Evolutionary conservation across 768 basidiomycete species (phyloP), one percentile per base, ranked within the genome.

Genomic region (Lanmaoa pseudosensibilis): DNA sequence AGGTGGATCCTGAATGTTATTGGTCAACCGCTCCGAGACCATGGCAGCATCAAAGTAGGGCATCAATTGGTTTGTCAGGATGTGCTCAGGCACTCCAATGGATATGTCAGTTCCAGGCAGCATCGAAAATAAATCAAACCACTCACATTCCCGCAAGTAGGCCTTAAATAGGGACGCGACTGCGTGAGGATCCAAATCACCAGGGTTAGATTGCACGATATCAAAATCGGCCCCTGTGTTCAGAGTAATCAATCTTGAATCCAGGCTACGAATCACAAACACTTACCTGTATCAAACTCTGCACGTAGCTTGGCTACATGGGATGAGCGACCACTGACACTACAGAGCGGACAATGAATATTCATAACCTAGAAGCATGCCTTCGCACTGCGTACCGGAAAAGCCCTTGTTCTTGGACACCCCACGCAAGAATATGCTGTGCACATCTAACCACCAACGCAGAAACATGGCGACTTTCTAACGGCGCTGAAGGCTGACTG

Each of bases 81-180:
- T 86, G 0, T 88, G 85, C 58, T 92, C 88, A 2, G 94, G 95
- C 38, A 98, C 94, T 97, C 63, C 25, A 55, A 55, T 23, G 41
- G n/a, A 52, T 25, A 50, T 53, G 52, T 61, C 43, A 60, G 34
- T 45, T 36, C 50, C 44, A 47, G 15, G 40, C 33, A 39, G n/a
- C 8, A 47, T 46, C 18, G 5, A 54, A 54, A 41, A 46, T 16
- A 21, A 34, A 57, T 15, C 32, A 52, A 48, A 46, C 10, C 44
- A 80, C 94, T 77, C 74, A 96, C 94, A 76, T 81, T 97, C 94
- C 54, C 95, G 88, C 41, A 98, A 77, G 70, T 86, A 98, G 1
- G 92, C 88, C 72, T 96, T 97, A 76, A 96, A 97, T 32, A 96
- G 77, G 25, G 92, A 91, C 19, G 94, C 87, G 8, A 98, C 94